Evolutionary conservation across 116 monocot species (phyloP), one percentile per base, ranked within the genome.

Genomic region (Cymodocea nodosa): DNA sequence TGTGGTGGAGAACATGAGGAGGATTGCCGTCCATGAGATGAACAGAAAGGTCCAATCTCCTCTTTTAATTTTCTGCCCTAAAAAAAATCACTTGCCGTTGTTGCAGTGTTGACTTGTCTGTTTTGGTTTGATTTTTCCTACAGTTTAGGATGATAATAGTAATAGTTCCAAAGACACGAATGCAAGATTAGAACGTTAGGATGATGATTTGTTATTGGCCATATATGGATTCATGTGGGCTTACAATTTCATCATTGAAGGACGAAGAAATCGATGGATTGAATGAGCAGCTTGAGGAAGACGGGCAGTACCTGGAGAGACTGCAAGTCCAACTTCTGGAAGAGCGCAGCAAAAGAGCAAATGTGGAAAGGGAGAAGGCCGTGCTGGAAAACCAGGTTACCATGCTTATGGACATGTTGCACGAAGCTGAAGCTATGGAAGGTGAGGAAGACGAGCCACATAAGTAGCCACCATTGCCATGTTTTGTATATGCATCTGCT

Each of bases 1-100:
- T 68, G 95, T 95, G 0, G 95, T 95, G 23, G 90, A 94, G 74
- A 95, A 85, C 83, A 95, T 95, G 95, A 50, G 95, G 50, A 73
- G 81, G 51, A 83, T 87, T 23, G 90, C 90, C 4, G 74, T 95
- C 52, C 95, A 87, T 36, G 95, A 95, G 65, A 95, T 95, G 87
- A 95, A 95, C 68, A 78, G 95, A 82, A 95, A 95, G 95, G 95
- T 95, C 23, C 11, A 12, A 6, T 11, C 20, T 6, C 2, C 17
- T 52, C n/a, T 2, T 7, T n/a, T 20, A 14, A 17, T 40, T 22
- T 6, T 63, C 40, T 63, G 7, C n/a, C 30, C n/a, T n/a, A n/a
- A n/a, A n/a, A n/a, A n/a, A n/a, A n/a, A n/a, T n/a, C n/a, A n/a
- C n/a, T n/a, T n/a, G n/a, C n/a, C n/a, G n/a, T n/a, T n/a, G n/a